Conservation (phyloP, 2,329 filamentous ascomycete genomes). For the Aspergillus tamarii region DNA sequence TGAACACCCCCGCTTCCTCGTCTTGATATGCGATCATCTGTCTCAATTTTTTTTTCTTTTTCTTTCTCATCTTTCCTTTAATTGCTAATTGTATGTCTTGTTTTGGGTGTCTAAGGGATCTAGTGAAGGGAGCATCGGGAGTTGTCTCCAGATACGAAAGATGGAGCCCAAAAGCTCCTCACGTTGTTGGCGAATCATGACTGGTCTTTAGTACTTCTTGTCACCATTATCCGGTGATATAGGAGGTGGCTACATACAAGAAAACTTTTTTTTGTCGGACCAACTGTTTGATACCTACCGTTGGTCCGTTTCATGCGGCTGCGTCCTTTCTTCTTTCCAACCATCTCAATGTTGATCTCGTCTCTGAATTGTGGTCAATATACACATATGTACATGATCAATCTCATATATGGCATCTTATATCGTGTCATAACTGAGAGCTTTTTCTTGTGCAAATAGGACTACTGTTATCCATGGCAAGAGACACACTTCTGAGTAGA, state of each 20-base stretch:
- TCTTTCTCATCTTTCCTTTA: slow-evolving; percentile 9
- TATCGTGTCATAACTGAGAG: slow-evolving; percentile 3
- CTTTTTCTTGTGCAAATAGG: slow-evolving; percentile 4
- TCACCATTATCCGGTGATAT: slow-evolving; percentile 12
- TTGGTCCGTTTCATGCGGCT: not conserved
- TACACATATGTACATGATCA: slow-evolving; percentile 3
- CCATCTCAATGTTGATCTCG: not conserved
- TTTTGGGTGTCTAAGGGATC: slow-evolving; percentile 5
- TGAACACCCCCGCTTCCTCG: slow-evolving; percentile 4
- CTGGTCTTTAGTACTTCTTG: slow-evolving; percentile 13
- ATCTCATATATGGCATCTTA: not conserved
- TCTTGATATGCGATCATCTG: slow-evolving; percentile 6
- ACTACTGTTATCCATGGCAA: slow-evolving; percentile 3
- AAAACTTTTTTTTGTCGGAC: not conserved
- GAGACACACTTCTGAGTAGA: not conserved
- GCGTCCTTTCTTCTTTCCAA: slow-evolving; percentile 1
- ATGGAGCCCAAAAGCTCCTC: slow-evolving; percentile 15
- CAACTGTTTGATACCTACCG: not conserved
- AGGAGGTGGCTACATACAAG: not conserved
- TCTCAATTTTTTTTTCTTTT: slow-evolving; percentile 10
- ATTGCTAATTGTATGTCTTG: slow-evolving; percentile 4
- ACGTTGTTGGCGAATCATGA: slow-evolving; percentile 14
- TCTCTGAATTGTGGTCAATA: not conserved
- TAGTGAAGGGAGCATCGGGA: slow-evolving; percentile 18
- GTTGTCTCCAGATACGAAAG: slow-evolving; percentile 14